Evolutionary conservation across 2,329 filamentous ascomycete genomes (phyloP).

Genomic region (Truncatella angustata): DNA sequence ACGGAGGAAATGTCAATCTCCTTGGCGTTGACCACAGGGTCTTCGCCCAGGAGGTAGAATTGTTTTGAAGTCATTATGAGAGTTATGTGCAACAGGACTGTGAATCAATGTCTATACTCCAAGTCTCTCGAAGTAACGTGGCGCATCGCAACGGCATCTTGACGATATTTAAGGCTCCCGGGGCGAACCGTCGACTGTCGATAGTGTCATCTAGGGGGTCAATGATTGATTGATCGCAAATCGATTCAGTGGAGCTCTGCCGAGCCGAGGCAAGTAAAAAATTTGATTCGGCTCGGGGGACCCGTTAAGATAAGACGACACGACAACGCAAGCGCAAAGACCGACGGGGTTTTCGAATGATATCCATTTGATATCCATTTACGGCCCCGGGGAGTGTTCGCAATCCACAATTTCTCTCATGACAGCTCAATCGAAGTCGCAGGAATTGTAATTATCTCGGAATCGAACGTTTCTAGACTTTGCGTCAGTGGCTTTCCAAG

Average conservation of each 20-base stretch:
- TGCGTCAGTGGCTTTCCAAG: conserved; percentile 5
- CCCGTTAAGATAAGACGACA: conserved; percentile 5
- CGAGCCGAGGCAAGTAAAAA: conserved; percentile 5
- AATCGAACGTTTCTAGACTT: not conserved
- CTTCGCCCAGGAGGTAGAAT: conserved; percentile 42
- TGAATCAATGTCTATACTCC: not conserved
- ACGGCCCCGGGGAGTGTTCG: not conserved
- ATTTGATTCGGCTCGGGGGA: not conserved
- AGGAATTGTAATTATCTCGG: conserved; percentile 6
- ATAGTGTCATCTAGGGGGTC: not conserved
- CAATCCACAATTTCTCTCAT: not conserved
- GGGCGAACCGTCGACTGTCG: not conserved
- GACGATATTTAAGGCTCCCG: conserved; percentile 4
- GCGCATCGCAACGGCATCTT: not conserved
- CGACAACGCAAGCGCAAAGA: not conserved
- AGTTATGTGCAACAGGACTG: not conserved
- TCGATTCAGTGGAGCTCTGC: conserved; percentile 1
- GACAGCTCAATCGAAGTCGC: not conserved
- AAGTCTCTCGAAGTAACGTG: not conserved
- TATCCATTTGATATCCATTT: conserved; percentile 1
- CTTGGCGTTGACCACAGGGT: conserved; percentile 28
- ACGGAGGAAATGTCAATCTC: conserved; percentile 35
- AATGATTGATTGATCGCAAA: not conserved
- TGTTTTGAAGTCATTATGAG: conserved; percentile 25
- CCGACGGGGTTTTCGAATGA: not conserved